Conservation (phyloP, 2,329 filamentous ascomycete species). For the Fusarium haematococcum region DNA sequence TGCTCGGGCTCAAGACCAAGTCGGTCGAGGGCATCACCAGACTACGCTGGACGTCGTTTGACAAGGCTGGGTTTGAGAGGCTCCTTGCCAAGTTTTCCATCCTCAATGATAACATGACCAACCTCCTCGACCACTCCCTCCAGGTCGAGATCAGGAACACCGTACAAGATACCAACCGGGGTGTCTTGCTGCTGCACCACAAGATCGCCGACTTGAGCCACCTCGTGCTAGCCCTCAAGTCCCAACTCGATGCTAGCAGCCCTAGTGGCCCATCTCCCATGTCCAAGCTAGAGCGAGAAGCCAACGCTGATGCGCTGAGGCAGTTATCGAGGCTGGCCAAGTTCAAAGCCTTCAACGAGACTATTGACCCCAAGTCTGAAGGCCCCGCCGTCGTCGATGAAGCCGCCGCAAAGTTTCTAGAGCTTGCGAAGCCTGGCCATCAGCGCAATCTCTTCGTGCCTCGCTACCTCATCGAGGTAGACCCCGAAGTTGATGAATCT, state of each 20-base stretch:
- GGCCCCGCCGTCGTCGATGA: constrained; percentile 49
- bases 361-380: constrained; percentile 53
- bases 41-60: constrained; percentile 59
- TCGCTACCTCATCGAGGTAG: constrained; percentile 50
- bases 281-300: constrained; percentile 51
- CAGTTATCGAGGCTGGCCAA: constrained; percentile 59
- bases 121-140: constrained; percentile 59
- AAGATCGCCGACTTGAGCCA: constrained; percentile 59
- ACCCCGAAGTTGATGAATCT: constrained; percentile 47
- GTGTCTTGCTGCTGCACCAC: constrained; percentile 60
- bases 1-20: constrained; percentile 52
- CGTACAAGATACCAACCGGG: constrained; percentile 61
- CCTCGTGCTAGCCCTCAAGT: constrained; percentile 59
- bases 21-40: constrained; percentile 51
- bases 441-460: constrained; percentile 51
- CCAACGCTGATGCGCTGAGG: constrained; percentile 54
- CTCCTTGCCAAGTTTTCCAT: constrained; percentile 57
- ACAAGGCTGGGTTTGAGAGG: constrained; percentile 59
- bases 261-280: constrained; percentile 43
- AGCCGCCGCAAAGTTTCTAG: constrained; percentile 52
- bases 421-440: constrained; percentile 51
- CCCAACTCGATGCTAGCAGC: constrained; percentile 53
- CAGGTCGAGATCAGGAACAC: constrained; percentile 61
- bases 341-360: constrained; percentile 64
- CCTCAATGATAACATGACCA: constrained; percentile 62